phyloP scores from a whole-genome alignment of 225 moss, liverwort and hornwort species.

The Ulota crispa region DNA sequence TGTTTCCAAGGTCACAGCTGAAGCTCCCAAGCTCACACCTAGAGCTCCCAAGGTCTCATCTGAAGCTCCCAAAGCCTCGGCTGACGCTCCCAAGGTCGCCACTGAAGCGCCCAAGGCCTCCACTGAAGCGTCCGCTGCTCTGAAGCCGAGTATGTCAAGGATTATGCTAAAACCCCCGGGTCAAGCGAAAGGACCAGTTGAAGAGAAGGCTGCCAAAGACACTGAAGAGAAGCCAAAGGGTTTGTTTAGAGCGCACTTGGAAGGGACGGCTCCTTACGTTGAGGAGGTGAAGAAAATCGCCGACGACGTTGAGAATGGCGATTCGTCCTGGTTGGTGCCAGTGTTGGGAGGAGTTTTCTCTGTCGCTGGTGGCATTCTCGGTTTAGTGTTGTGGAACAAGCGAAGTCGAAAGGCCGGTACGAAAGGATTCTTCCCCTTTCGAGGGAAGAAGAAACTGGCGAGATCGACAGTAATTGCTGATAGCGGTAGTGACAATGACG shows the following conservation, averaged over 20 bases:
- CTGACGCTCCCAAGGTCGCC: background rate
- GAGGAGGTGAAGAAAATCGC: background rate
- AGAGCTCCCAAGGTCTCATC: background rate
- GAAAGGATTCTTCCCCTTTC: background rate
- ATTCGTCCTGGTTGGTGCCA: conserved; percentile 20
- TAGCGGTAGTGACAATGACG: conserved; percentile 12
- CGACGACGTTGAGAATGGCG: background rate
- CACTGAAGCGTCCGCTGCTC: background rate
- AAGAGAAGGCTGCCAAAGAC: conserved; percentile 1
- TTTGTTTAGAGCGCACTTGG: conserved; percentile 32
- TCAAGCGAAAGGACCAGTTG: background rate
- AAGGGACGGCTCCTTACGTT: conserved; percentile 20
- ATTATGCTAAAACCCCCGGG: conserved; percentile 26
- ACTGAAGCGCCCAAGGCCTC: background rate
- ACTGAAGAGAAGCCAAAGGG: conserved; percentile 25
- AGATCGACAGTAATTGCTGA: background rate
- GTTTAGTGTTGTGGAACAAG: conserved; percentile 24
- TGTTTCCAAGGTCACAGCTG: background rate
- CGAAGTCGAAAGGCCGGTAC: background rate
- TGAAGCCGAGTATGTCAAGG: conserved; percentile 28
- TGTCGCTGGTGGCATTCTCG: conserved; percentile 34
- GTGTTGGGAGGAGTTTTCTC: conserved; percentile 35
- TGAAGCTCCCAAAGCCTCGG: background rate
- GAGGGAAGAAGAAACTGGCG: conserved; percentile 10
- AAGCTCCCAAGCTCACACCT: background rate